Evolutionary conservation across 257 asterid species (phyloP).

Genomic region (Solanum medicagineum): DNA sequence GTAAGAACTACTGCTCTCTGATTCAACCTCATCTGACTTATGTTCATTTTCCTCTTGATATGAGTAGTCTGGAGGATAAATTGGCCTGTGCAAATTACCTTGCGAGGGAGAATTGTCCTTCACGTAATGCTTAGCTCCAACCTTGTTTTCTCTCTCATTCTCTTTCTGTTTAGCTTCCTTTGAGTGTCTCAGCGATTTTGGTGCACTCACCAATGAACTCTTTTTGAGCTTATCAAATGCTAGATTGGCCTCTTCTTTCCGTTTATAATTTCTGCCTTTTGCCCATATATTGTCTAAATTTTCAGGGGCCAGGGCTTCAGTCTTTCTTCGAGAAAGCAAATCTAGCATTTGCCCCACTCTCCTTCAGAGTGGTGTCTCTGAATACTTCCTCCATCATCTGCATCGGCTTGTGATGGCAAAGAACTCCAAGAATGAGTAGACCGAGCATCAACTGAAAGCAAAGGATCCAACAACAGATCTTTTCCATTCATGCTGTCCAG

Average conservation of each 20-base stretch:
- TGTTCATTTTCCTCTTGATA: conserved; percentile 33
- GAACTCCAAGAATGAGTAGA: conserved; percentile 69
- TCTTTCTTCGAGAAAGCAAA: conserved; percentile 61
- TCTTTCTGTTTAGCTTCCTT: conserved; percentile 30
- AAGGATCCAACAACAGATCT: conserved; percentile 58
- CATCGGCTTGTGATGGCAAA: conserved; percentile 30
- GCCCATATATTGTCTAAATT: conserved; percentile 94
- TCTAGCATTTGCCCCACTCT: conserved; percentile 82
- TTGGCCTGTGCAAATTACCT: not conserved
- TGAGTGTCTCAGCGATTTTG: conserved; percentile 31
- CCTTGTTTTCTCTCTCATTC: conserved; percentile 7
- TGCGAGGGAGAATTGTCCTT: not conserved
- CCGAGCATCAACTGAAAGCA: conserved; percentile 61
- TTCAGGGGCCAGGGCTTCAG: conserved; percentile 79
- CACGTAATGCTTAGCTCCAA: not conserved
- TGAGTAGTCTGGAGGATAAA: not conserved
- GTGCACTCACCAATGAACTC: conserved; percentile 24
- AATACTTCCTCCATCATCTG: conserved; percentile 37
- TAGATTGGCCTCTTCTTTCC: conserved; percentile 31
- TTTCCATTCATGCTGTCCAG: conserved; percentile 18
- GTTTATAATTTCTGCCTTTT: conserved; percentile 69
- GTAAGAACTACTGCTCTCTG: conserved; percentile 42
- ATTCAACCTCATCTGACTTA: conserved; percentile 44
- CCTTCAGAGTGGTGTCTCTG: conserved; percentile 48
- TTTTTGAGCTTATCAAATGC: conserved; percentile 14